Evolutionary conservation across 495 filamentous ascomycete species (phyloP).

Genomic region (Penicillium angulare): DNA sequence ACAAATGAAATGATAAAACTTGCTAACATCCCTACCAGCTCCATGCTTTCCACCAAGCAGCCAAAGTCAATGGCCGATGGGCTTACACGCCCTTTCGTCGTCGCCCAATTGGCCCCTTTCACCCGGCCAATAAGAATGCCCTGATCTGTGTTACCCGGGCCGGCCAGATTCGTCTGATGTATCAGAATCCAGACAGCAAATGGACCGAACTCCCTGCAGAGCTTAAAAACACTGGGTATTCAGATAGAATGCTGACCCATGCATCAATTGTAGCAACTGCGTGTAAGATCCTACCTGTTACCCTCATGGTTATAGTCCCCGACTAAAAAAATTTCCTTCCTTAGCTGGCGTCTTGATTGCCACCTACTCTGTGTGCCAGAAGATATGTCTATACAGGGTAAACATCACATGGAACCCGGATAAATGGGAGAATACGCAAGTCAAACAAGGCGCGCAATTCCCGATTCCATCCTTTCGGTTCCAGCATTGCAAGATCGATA

Average conservation of each 20-base stretch:
- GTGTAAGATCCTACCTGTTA: constrained; percentile 38
- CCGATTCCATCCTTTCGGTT: constrained; percentile 44
- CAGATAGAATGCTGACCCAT: constrained; percentile 73
- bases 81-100: constrained; percentile 48
- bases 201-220: constrained; percentile 67
- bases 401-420: constrained; percentile 47
- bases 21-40: constrained; percentile 28
- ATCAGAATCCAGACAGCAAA: constrained; percentile 62
- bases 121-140: constrained; percentile 65
- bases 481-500: constrained; percentile 41
- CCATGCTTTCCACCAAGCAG: constrained; percentile 52
- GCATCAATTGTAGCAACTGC: constrained; percentile 74
- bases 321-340: constrained; percentile 2
- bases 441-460: constrained; percentile 38
- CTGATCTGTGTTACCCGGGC: constrained; percentile 68
- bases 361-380: constrained; percentile 63
- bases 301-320: not conserved
- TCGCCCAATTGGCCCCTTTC: constrained; percentile 58
- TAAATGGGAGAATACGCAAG: constrained; percentile 37
- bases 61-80: constrained; percentile 52
- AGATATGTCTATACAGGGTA: constrained; percentile 63
- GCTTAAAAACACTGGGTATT: constrained; percentile 65
- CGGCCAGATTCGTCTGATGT: constrained; percentile 68
- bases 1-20: no score
- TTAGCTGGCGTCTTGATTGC: constrained; percentile 59